These are phyloP conservation scores for Melanomma pulvis-pyrius DNA, from an alignment of 495 filamentous ascomycete species.

Conservation along the genomic window DNA sequence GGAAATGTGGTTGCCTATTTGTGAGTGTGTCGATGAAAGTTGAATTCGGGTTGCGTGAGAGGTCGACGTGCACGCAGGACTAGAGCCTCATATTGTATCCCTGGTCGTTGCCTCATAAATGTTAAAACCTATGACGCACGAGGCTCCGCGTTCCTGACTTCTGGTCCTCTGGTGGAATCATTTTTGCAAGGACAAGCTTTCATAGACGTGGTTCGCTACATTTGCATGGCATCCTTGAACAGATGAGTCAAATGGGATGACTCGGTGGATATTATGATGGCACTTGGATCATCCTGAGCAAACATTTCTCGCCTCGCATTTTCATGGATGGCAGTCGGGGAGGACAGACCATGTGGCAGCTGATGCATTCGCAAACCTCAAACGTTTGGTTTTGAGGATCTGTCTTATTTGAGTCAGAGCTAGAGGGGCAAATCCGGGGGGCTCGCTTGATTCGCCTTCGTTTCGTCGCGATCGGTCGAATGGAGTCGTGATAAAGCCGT, in stretches of 20 bases:
- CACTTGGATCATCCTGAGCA: neutral
- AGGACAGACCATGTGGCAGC: neutral
- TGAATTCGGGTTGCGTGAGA: neutral
- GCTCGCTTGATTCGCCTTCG: slow-evolving; percentile 13
- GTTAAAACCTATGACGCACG: neutral
- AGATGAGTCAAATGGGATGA: slow-evolving; percentile 2
- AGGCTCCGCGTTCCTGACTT: neutral
- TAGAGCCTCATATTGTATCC: neutral
- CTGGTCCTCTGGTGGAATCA: neutral
- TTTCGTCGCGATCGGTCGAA: slow-evolving; percentile 23
- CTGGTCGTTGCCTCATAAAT: neutral
- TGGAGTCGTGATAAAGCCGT: slow-evolving; percentile 9
- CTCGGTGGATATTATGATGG: neutral
- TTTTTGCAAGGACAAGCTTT: neutral
- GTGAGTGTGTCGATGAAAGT: neutral
- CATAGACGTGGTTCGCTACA: neutral
- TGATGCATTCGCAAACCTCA: slow-evolving; percentile 16
- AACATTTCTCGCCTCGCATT: slow-evolving; percentile 1
- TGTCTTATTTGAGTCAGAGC: slow-evolving; percentile 18
- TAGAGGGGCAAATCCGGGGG: slow-evolving; percentile 29
- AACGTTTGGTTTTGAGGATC: slow-evolving; percentile 13
- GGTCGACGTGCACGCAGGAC: neutral
- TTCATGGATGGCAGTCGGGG: slow-evolving; percentile 16
- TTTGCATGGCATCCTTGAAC: neutral
- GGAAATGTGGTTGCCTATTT: neutral